Evolutionary conservation across 495 filamentous ascomycete genomes (phyloP), one percentile per base, ranked within the genome.

Genomic region (Penicillium desertorum): DNA sequence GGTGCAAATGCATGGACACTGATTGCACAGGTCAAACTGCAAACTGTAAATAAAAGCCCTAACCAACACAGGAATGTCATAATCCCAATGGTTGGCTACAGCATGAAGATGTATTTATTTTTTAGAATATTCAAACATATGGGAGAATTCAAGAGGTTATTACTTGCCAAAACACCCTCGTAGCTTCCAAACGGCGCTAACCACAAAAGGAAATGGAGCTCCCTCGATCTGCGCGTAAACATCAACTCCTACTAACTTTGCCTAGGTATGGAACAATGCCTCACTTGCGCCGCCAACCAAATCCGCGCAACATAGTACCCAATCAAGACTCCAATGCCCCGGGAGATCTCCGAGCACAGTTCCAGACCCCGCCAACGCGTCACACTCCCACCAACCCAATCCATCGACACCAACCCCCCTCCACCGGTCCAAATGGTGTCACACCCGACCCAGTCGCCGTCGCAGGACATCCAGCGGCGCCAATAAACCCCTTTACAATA

Each of bases 321-420:
- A 54, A 49, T 25, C 54, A 63, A 49, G 59, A 57, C 17, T 37
- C 42, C 14, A 61, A 55, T 29, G 44, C 45, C 3, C 54, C 56
- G 3, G 50, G 46, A 16, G 55, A 50, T 23, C 59, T 67, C 14
- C 66, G 64, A 49, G 45, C 67, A 0, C 74, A 77, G 52, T 77
- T 71, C 61, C 70, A 72, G 14, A 77, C 75, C 16, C 75, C 75
- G 2, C 73, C 71, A 0, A 61, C 71, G 10, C 65, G 66, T 37
- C 64, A 61, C 25, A 71, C 68, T 39, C 70, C 70, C 8, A 59
- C 66, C 27, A 67, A 67, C 47, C 66, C 64, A 59, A 67, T 59
- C 27, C 67, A 70, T 41, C 63, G 64, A n/a, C 71, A 62, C 47
- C 67, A 70, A 39, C 36, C 36, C 0, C 71, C 75, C 6, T 70